Conservation (phyloP, 768 basidiomycete genomes). For the Hygrocybe coccinea region DNA sequence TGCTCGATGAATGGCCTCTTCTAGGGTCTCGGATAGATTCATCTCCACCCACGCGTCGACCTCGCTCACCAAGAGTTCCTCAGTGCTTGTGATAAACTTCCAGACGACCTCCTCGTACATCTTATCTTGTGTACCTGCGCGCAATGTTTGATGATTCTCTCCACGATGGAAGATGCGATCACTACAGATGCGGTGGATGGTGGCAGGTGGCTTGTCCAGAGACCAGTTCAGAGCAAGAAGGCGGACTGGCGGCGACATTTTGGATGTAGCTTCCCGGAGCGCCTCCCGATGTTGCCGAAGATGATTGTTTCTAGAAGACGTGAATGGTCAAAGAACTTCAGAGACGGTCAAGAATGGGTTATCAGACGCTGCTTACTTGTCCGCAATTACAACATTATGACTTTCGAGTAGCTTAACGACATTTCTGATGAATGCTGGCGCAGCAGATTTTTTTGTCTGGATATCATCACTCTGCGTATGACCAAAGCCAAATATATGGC, state of each 20-base stretch:
- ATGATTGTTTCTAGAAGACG: slow-evolving; percentile 72
- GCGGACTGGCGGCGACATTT: slow-evolving; percentile 51
- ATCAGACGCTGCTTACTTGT: slow-evolving; percentile 60
- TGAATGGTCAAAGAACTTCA: neutral
- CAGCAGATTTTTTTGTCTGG: slow-evolving; percentile 61
- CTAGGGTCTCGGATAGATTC: slow-evolving; percentile 50
- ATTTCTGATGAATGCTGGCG: slow-evolving; percentile 64
- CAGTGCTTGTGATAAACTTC: slow-evolving; percentile 63
- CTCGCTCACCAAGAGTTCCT: slow-evolving; percentile 58
- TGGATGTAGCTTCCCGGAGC: slow-evolving; percentile 52
- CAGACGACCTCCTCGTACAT: slow-evolving; percentile 78
- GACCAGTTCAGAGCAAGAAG: slow-evolving; percentile 82
- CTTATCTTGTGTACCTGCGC: slow-evolving; percentile 45
- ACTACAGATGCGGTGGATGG: slow-evolving; percentile 68
- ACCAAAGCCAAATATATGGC: slow-evolving; percentile 75
- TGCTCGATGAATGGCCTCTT: slow-evolving; percentile 52
- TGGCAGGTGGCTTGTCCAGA: slow-evolving; percentile 48
- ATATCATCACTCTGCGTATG: slow-evolving; percentile 96
- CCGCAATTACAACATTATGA: slow-evolving; percentile 83
- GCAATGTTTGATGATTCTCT: slow-evolving; percentile 79
- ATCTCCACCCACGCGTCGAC: slow-evolving; percentile 70
- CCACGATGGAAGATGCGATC: slow-evolving; percentile 74
- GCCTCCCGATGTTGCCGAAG: slow-evolving; percentile 69
- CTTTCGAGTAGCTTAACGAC: slow-evolving; percentile 55
- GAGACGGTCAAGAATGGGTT: neutral